Percentiles rank a stretch among this genome's conserved stretches.
Conservation (phyloP, 78 protist species). For the Emiliania huxleyi region DNA sequence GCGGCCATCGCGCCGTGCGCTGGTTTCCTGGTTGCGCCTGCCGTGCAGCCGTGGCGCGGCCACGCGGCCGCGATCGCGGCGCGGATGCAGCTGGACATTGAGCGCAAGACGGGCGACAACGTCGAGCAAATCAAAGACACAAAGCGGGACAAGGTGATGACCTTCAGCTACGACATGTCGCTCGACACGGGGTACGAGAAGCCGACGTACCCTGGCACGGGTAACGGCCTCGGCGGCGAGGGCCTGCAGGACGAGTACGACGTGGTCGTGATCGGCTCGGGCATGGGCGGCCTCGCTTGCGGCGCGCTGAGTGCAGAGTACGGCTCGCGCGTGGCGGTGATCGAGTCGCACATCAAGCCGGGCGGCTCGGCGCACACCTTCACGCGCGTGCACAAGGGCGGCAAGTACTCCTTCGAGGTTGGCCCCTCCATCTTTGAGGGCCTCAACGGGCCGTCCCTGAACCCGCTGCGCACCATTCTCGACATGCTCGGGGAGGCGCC, state of each 20-base stretch:
- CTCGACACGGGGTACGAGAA: background rate
- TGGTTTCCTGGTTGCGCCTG: too few species aligned
- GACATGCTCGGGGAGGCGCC: constrained; percentile 14
- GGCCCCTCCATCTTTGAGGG: constrained; percentile 25
- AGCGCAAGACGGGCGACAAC: too few species aligned
- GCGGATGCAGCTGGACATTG: too few species aligned
- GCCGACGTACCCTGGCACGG: constrained; percentile 7
- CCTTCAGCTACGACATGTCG: background rate
- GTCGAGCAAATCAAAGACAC: background rate
- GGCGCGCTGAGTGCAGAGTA: background rate
- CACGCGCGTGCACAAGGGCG: constrained; percentile 11
- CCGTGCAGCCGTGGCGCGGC: too few species aligned
- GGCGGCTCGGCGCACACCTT: constrained; percentile 33
- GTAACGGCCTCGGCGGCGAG: background rate
- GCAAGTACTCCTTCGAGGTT: constrained; percentile 17
- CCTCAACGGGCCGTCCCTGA: background rate
- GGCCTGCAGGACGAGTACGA: background rate
- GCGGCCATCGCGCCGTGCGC: too few species aligned
- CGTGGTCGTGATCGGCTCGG: constrained; percentile 12
- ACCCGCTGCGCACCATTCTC: background rate
- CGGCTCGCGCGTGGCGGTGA: background rate
- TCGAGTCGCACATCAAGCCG: constrained; percentile 8
- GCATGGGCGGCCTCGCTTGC: constrained; percentile 19
- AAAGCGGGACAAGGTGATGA: background rate
- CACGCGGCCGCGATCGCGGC: too few species aligned